A percentile compares a stretch with the other conserved stretches of the same genome.
These are phyloP conservation scores for Ensete glaucum DNA, from an alignment of 176 grass and related monocot species.

Conservation along the genomic window DNA sequence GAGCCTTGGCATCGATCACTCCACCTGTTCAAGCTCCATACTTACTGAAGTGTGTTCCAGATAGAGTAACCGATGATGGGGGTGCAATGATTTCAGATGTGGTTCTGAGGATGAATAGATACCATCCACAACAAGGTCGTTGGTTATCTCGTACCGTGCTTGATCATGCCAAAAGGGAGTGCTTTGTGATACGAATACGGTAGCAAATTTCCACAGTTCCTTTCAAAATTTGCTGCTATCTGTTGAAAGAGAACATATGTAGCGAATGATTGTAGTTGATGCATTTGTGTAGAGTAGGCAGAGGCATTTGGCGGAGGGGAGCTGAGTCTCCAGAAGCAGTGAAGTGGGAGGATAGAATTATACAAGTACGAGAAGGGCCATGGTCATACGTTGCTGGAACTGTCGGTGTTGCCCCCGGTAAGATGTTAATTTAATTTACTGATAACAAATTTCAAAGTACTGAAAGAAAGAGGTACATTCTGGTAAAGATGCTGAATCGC, in stretches of 20 bases:
- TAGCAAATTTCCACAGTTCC: constrained; percentile 13
- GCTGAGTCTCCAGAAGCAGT: constrained; percentile 72
- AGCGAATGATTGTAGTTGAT: neutral
- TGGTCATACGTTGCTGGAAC: constrained; percentile 84
- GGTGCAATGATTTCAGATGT: constrained; percentile 96
- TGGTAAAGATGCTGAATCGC: too few relatives aligned
- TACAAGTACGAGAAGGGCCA: constrained; percentile 80
- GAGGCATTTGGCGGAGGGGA: constrained; percentile 88
- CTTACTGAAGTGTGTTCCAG: constrained; percentile 80
- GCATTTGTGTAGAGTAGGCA: constrained; percentile 73
- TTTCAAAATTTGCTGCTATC: neutral
- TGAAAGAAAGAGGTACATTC: neutral
- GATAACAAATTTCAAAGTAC: neutral
- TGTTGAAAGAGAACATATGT: neutral
- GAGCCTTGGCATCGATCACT: constrained; percentile 59
- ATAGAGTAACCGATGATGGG: constrained; percentile 80
- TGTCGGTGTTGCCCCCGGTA: constrained; percentile 83
- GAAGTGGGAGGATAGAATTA: constrained; percentile 75
- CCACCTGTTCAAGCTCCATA: constrained; percentile 80
- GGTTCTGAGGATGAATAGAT: constrained; percentile 62
- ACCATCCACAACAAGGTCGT: constrained; percentile 75
- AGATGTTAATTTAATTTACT: neutral
- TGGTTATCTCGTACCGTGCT: constrained; percentile 84
- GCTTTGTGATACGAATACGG: constrained; percentile 77
- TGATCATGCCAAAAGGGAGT: constrained; percentile 73